These are phyloP conservation scores for Raddia distichophylla DNA, from an alignment of 176 grass and related monocot species.

Conservation along the genomic window DNA sequence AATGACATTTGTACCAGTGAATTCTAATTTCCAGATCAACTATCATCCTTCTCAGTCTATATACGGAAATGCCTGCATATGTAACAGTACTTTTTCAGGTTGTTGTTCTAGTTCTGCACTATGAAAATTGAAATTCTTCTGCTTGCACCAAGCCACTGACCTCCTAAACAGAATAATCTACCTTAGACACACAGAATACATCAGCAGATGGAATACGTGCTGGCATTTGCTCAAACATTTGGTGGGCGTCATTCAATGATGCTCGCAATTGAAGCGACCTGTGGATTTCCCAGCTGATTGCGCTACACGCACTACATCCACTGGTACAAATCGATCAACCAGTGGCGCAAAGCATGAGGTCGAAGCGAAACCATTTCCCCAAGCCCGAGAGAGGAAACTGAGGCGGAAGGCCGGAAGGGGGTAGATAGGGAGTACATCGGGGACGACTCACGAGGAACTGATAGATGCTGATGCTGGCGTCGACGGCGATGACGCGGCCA, in stretches of 20 bases:
- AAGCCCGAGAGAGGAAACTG: neutral
- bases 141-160: neutral
- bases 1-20: neutral
- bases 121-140: neutral
- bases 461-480: conserved; percentile 93
- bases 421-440: neutral
- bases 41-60: neutral
- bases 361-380: neutral
- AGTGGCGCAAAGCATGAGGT: neutral
- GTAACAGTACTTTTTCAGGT: neutral
- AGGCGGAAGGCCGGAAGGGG: neutral
- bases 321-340: neutral
- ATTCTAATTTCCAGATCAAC: neutral
- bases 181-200: neutral
- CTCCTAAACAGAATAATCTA: neutral
- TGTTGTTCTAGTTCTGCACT: neutral
- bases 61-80: neutral
- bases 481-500: conserved; percentile 75
- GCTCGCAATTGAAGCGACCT: neutral
- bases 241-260: neutral
- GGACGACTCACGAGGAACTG: conserved; percentile 66
- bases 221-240: conserved; percentile 1
- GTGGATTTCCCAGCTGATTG: neutral
- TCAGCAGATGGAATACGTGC: neutral
- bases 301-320: neutral